Evolutionary conservation across 2,329 filamentous ascomycete species (phyloP).

Genomic region (Aspergillus bombycis): DNA sequence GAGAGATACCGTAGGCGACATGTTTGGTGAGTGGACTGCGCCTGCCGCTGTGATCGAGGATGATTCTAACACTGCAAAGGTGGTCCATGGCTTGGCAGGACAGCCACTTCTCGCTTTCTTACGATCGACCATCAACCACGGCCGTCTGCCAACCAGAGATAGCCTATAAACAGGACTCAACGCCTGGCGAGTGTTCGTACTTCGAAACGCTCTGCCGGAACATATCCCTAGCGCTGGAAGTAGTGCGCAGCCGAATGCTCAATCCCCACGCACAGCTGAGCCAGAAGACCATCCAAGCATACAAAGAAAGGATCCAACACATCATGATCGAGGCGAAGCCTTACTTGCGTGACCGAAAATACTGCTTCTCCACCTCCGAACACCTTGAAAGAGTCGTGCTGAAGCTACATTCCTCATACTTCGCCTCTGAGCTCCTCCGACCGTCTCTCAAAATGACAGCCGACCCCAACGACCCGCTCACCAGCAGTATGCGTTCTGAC

Average conservation of each 20-base stretch:
- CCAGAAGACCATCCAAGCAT: conserved; percentile 57
- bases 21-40: conserved; percentile 42
- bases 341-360: conserved; percentile 58
- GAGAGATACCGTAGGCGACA: conserved; percentile 51
- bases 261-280: conserved; percentile 58
- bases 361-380: conserved; percentile 47
- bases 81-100: conserved; percentile 69
- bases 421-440: conserved; percentile 64
- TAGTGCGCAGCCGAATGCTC: conserved; percentile 61
- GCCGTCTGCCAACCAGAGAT: conserved; percentile 58
- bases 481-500: conserved; percentile 50
- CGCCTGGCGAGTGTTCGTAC: conserved; percentile 56
- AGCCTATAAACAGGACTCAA: conserved; percentile 51
- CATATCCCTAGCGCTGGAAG: conserved; percentile 57
- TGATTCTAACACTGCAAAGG: conserved; percentile 33
- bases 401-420: conserved; percentile 65
- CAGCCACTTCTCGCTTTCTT: conserved; percentile 65
- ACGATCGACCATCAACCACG: conserved; percentile 60
- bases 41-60: neutral
- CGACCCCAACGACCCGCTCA: conserved; percentile 46
- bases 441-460: conserved; percentile 60
- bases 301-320: conserved; percentile 59
- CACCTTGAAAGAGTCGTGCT: conserved; percentile 64
- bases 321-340: conserved; percentile 62
- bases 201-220: conserved; percentile 63